These are phyloP conservation scores for Phlyctochytrium planicorne DNA, from an alignment of 192 early-diverging fungal genomes.

Conservation along the genomic window DNA sequence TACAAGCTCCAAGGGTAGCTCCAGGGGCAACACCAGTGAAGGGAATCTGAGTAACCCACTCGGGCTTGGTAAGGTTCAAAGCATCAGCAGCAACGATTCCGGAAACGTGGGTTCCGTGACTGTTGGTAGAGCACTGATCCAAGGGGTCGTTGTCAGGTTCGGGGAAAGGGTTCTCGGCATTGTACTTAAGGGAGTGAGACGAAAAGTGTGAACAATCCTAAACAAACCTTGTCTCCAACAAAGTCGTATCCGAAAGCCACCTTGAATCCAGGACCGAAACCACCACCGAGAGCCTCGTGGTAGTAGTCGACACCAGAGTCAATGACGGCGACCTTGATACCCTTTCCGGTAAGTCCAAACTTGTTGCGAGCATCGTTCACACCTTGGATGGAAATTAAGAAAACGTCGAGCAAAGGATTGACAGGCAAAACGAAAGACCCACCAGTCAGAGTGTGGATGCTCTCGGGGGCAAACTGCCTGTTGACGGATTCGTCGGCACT, in stretches of 20 bases:
- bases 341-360: constrained; percentile 41
- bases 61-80: background rate
- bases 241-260: constrained; percentile 43
- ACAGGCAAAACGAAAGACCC: no score
- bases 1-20: constrained; percentile 73
- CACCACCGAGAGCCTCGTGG: constrained; percentile 51
- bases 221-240: no score
- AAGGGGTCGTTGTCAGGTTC: constrained; percentile 39
- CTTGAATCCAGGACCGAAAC: constrained; percentile 41
- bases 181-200: no score
- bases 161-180: no score
- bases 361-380: constrained; percentile 29
- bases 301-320: constrained; percentile 54
- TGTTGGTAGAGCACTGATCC: constrained; percentile 30
- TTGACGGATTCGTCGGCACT: background rate
- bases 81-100: constrained; percentile 38
- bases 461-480: background rate
- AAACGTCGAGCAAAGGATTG: no score
- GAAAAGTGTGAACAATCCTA: no score
- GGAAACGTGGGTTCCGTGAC: constrained; percentile 44
- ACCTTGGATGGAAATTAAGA: no score
- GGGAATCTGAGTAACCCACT: background rate
- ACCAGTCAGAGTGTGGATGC: constrained; percentile 35
- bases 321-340: constrained; percentile 50
- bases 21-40: constrained; percentile 49